A percentile compares a stretch with the other conserved stretches of the same genome.
phyloP scores from a whole-genome alignment of 2,329 filamentous ascomycete genomes.

The Aspergillus awamori region DNA sequence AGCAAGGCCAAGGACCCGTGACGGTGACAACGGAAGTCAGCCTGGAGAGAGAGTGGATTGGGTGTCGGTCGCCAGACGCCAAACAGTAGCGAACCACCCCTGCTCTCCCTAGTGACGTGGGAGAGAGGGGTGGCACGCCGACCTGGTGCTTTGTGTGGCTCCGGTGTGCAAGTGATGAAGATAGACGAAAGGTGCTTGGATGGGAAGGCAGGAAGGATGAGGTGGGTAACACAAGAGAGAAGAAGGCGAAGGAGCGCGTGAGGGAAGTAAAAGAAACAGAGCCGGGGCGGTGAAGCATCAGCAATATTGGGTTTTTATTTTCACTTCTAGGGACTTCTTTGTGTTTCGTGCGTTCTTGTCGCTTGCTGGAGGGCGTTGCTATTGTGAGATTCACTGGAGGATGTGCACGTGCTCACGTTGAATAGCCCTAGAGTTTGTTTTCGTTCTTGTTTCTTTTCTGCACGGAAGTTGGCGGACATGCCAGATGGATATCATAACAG shows the following conservation, averaged over 20 bases:
- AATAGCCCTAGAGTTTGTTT: background rate
- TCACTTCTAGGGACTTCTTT: background rate
- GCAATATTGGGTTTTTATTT: slow-evolving; percentile 2
- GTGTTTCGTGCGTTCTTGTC: background rate
- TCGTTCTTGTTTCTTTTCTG: background rate
- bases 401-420: background rate
- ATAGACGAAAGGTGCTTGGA: background rate
- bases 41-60: slow-evolving; percentile 24
- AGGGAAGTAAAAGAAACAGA: background rate
- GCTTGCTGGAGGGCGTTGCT: background rate
- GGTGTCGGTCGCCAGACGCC: slow-evolving; percentile 3
- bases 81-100: background rate
- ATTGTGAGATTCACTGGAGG: background rate
- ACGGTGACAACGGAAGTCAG: slow-evolving; percentile 12
- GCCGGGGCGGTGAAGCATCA: slow-evolving; percentile 3
- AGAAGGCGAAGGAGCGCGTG: background rate
- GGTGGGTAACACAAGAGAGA: background rate
- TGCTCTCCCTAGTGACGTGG: background rate
- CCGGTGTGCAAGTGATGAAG: background rate
- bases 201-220: background rate
- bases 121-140: background rate
- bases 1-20: background rate
- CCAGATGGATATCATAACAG: background rate
- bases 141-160: background rate
- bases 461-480: background rate